These are phyloP conservation scores for Limnanthes douglasii DNA, from an alignment of 345 rosid genomes.

Conservation along the genomic window DNA sequence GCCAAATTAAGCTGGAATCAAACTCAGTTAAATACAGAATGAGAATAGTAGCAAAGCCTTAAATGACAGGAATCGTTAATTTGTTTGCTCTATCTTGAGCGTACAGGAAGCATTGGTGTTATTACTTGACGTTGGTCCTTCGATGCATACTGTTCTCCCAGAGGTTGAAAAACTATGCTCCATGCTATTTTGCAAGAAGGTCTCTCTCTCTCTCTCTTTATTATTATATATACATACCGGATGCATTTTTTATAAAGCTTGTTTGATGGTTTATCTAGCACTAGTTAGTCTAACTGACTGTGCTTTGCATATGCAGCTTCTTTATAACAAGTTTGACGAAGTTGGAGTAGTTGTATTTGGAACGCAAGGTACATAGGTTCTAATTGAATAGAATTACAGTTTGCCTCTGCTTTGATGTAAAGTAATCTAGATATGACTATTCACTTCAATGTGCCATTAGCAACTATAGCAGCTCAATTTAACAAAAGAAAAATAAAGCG, in stretches of 20 bases:
- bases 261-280: not conserved
- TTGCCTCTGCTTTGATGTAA: not conserved
- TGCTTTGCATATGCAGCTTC: conserved; percentile 64
- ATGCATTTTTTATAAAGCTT: not conserved
- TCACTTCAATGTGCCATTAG: not conserved
- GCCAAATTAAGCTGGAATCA: not conserved
- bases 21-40: too few relatives aligned
- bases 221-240: not conserved
- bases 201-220: conserved; percentile 4
- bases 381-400: not conserved
- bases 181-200: conserved; percentile 72
- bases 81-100: conserved; percentile 1
- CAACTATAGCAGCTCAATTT: too few relatives aligned
- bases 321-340: conserved; percentile 62
- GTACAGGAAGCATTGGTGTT: conserved; percentile 63
- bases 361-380: conserved; percentile 43
- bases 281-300: not conserved
- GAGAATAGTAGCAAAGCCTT: too few relatives aligned
- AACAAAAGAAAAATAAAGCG: too few relatives aligned
- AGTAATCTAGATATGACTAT: not conserved
- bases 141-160: conserved; percentile 56
- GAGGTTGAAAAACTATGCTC: conserved; percentile 54
- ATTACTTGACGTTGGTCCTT: conserved; percentile 75
- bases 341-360: conserved; percentile 76
- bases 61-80: too few relatives aligned